Base-by-base conservation (phyloP, 1,139 yeast genomes). In the Geotrichum klebahnii region DNA sequence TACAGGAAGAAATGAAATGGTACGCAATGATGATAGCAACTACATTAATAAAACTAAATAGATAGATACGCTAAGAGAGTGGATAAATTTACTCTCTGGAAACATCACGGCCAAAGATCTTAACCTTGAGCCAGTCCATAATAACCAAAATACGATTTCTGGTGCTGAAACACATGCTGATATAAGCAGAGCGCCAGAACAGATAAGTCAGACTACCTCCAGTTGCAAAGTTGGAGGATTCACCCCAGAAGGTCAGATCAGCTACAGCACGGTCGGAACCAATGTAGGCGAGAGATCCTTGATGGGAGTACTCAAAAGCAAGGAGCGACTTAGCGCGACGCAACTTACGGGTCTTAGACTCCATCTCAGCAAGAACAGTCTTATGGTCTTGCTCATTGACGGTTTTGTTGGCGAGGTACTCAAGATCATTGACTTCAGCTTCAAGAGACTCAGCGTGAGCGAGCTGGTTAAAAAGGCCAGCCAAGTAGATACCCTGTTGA, bases 251-350 rank as follows among this genome's bases (percentile, higher is more conserved):
- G 36, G 84, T 82, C 63, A 90, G 74, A 67, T 90, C 97, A 38
- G 96, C 97, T 60, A 90, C 94, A 38, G 97, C 97, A 67, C 82
- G 79, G 67, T 90, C 97, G 46, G 88, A 78, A 58, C 97, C 97
- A 56, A 81, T 74, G 61, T 81, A 81, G 8, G 85, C 85, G 53
- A 81, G 69, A 3, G 83, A 78, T 20, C 85, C 85, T 61, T 80
- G 72, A 67, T 81, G 83, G 39, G 76, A 76, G 66, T 80, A 81
- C 60, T 73, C 79, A 70, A 81, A 81, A 62, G 62, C 95, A 84
- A 67, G 82, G 72, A 56, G 90, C 76, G 74, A 94, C 89, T 72
- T 80, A 74, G 72, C 82, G 81, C 68, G 75, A 57, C 67, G 72
- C 70, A 67, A 67, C 57, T 66, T 69, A 65, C 67, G 70, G 16